Evolutionary conservation across 306 rosid species (phyloP).

Genomic region (Medicago arabica): DNA sequence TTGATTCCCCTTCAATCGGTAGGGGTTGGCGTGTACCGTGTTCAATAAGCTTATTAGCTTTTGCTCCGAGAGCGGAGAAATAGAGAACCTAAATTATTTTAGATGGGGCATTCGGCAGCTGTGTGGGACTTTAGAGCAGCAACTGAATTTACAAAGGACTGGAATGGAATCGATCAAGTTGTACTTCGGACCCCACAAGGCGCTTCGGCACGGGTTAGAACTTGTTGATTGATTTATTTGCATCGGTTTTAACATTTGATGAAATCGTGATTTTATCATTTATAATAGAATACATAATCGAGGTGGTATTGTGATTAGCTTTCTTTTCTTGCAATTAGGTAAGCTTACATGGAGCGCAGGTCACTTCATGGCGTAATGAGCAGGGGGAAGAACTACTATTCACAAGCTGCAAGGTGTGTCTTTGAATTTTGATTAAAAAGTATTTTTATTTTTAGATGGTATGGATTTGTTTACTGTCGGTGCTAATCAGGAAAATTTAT

Average conservation of each 20-base stretch:
- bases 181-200: slow-evolving; percentile 77
- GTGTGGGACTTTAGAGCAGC: slow-evolving; percentile 78
- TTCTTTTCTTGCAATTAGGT: slow-evolving; percentile 59
- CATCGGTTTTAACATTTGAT: slow-evolving; percentile 1
- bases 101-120: slow-evolving; percentile 84
- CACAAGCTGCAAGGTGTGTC: slow-evolving; percentile 81
- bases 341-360: slow-evolving; percentile 91
- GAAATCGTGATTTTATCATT: slow-evolving; percentile 23
- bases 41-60: slow-evolving; percentile 36
- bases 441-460: neutral
- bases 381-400: slow-evolving; percentile 89
- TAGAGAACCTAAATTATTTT: neutral
- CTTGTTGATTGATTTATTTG: slow-evolving; percentile 12
- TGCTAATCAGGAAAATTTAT: slow-evolving; percentile 25
- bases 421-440: slow-evolving; percentile 18
- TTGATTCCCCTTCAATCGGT: slow-evolving; percentile 33
- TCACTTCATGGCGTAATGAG: slow-evolving; percentile 86
- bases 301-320: slow-evolving; percentile 25
- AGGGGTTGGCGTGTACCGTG: neutral
- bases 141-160: slow-evolving; percentile 64
- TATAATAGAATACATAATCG: too few species aligned
- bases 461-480: slow-evolving; percentile 17
- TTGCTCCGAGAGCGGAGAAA: slow-evolving; percentile 1
- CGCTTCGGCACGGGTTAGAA: slow-evolving; percentile 73
- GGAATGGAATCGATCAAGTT: slow-evolving; percentile 80